These are phyloP conservation scores for Yarrowia sp. DNA, from an alignment of 805 yeast genomes.

Conservation along the genomic window DNA sequence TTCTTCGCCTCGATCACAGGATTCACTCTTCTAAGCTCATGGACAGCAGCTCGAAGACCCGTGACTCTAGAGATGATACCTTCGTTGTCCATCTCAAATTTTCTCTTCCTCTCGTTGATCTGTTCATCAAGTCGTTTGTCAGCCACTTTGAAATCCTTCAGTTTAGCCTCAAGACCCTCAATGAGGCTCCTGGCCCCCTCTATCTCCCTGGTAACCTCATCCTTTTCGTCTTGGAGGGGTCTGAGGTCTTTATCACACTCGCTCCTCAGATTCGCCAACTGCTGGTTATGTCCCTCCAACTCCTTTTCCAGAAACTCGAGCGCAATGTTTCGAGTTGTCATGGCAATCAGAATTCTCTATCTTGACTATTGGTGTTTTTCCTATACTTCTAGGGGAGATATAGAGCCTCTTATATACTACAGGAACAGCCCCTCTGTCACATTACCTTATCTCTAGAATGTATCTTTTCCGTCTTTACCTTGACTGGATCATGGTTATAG, in stretches of 20 bases:
- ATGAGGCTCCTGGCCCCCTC: not conserved
- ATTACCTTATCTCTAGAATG: not conserved
- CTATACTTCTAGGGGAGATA: not conserved
- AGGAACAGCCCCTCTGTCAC: not conserved
- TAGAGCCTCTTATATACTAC: not conserved
- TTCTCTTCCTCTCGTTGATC: not conserved
- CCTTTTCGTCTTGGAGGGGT: not conserved
- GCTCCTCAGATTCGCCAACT: not conserved
- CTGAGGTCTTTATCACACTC: not conserved
- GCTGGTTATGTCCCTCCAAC: not conserved
- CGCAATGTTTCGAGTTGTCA: not conserved
- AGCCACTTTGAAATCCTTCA: not conserved
- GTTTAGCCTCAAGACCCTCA: not conserved
- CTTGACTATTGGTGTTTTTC: not conserved
- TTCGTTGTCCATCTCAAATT: not conserved
- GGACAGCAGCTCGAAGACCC: not conserved
- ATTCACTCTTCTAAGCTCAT: not conserved
- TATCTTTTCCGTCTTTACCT: not conserved
- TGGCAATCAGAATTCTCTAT: not conserved
- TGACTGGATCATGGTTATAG: not conserved
- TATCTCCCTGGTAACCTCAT: not conserved
- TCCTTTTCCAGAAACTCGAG: not conserved
- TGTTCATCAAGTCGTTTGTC: not conserved
- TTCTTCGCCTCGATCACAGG: not conserved
- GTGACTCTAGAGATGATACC: not conserved